phyloP scores from a whole-genome alignment of 2,329 filamentous ascomycete genomes.

The Cladosporium halotolerans region DNA sequence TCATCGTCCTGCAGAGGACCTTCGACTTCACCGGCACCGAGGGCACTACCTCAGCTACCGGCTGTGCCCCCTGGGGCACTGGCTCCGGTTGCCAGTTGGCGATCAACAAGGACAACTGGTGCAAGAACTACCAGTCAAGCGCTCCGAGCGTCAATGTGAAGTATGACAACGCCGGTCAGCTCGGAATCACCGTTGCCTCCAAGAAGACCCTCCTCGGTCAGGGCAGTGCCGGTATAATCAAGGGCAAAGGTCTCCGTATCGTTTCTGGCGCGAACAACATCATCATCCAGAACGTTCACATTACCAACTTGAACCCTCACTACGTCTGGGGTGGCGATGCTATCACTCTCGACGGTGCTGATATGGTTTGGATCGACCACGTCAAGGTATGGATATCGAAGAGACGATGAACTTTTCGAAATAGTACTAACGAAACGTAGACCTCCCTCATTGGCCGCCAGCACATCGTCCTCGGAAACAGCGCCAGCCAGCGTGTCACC shows the following conservation, averaged over 20 bases:
- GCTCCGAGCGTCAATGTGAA: conserved; percentile 32
- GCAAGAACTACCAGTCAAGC: conserved; percentile 46
- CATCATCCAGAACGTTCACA: conserved; percentile 40
- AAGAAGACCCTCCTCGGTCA: conserved; percentile 36
- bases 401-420: conserved; percentile 4
- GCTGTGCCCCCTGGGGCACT: conserved; percentile 36
- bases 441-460: conserved; percentile 53
- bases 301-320: conserved; percentile 28
- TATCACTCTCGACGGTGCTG: conserved; percentile 24
- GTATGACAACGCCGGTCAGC: conserved; percentile 30
- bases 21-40: conserved; percentile 50
- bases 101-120: conserved; percentile 54
- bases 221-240: conserved; percentile 32
- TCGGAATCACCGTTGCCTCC: conserved; percentile 27
- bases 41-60: conserved; percentile 44
- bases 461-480: conserved; percentile 52
- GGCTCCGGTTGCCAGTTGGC: conserved; percentile 53
- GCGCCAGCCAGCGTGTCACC: conserved; percentile 48
- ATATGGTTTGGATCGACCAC: conserved; percentile 26
- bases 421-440: conserved; percentile 18
- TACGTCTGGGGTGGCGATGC: conserved; percentile 31
- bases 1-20: conserved; percentile 50
- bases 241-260: conserved; percentile 35
- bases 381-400: conserved; percentile 3
- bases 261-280: conserved; percentile 41